phyloP scores from a whole-genome alignment of 169 alveolate genomes.

The Theileria sp. region DNA sequence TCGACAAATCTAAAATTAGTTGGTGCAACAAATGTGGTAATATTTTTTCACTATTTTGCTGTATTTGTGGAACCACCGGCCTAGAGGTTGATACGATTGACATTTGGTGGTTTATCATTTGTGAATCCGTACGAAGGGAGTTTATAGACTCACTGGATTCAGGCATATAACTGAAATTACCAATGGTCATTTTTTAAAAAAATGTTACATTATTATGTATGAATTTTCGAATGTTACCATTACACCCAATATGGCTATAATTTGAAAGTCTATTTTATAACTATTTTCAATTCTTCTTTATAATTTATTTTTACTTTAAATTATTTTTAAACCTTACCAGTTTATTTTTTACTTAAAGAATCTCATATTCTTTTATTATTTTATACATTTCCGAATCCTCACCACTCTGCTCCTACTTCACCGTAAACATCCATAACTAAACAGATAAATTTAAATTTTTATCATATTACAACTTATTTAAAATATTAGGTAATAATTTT shows the following conservation, averaged over 20 bases:
- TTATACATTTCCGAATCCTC: neutral
- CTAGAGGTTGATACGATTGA: constrained; percentile 35
- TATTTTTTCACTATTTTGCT: constrained; percentile 63
- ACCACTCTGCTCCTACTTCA: neutral
- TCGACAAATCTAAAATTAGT: constrained; percentile 87
- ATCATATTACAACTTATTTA: neutral
- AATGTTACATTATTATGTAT: neutral
- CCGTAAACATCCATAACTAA: neutral
- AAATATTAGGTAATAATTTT: neutral
- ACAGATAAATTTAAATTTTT: neutral
- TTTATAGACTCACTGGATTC: constrained; percentile 24
- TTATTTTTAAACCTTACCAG: neutral
- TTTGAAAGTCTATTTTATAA: neutral
- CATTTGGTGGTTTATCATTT: constrained; percentile 20
- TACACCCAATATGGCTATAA: constrained; percentile 15
- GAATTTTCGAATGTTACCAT: neutral
- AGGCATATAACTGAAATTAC: constrained; percentile 24
- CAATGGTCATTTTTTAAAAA: constrained; percentile 19
- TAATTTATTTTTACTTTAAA: neutral
- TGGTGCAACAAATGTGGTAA: constrained; percentile 77
- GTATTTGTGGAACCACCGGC: constrained; percentile 20
- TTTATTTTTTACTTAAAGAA: neutral
- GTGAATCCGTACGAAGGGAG: constrained; percentile 15
- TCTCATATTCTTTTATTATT: neutral
- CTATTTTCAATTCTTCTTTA: neutral